Base-by-base conservation (phyloP, 176 grass and related monocot genomes). In the Tuctoria greenei region DNA sequence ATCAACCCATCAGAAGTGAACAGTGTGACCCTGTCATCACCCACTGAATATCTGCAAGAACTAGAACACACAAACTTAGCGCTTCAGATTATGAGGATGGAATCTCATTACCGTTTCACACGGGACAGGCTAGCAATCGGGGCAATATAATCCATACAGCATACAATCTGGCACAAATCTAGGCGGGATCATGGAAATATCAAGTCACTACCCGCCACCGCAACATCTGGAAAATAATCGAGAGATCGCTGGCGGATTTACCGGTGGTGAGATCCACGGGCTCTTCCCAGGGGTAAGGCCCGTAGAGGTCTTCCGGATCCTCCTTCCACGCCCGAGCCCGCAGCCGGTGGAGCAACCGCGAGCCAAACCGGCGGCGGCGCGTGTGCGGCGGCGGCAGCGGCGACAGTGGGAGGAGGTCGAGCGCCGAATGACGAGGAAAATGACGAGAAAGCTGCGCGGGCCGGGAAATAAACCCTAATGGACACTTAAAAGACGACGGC, bases 221-320 rank as follows among this genome's bases (percentile, higher is more conserved):
- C 72, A n/a, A n/a, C n/a, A n/a, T n/a, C n/a, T n/a, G n/a, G n/a
- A n/a, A n/a, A n/a, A n/a, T n/a, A n/a, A n/a, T 35, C 55, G 23
- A 60, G 23, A 43, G 20, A 27, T 59, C 8, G 20, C 11, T 16
- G 4, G 68, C 4, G 61, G 51, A 24, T 23, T 74, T 83, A 78
- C 69, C 86, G 9, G 75, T 11, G 43, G 62, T 64, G 69, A 79
- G 75, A 86, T 89, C 82, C n/a, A 74, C 6, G 18, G 91, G 51
- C 67, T 93, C 88, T 39, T 98, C 91, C 95, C 95, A 98, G 0
- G 95, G 95, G 73, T 94, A 98, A 0, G 95, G 95, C 10, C 91
- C 95, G 78, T 92, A 94, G 38, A 88, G 64, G 78, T 94, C 95
- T 64, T 90, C 88, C 3, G 67, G 72, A 16, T 98, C 82, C 31